Conservation (phyloP, 1,284 basidiomycete genomes). For the Sanghuangporus weigelae region DNA sequence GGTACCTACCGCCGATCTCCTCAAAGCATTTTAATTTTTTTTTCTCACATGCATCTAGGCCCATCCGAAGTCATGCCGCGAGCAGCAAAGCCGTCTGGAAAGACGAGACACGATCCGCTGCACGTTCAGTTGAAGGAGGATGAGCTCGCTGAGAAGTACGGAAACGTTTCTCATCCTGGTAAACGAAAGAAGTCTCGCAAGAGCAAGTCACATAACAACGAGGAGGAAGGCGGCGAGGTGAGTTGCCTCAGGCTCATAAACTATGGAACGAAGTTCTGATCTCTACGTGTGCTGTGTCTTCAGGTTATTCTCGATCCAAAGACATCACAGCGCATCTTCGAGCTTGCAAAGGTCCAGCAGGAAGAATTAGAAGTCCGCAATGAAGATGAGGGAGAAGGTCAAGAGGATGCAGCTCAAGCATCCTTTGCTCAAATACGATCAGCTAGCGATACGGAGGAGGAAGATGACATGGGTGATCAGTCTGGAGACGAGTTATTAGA, state of each 20-base stretch:
- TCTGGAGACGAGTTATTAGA: slow-evolving; percentile 28
- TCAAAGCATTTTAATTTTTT: background rate
- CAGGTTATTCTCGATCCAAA: slow-evolving; percentile 80
- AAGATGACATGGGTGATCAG: slow-evolving; percentile 28
- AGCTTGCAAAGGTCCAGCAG: slow-evolving; percentile 91
- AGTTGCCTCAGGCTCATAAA: background rate
- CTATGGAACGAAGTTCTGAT: background rate
- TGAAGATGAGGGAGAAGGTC: slow-evolving; percentile 39
- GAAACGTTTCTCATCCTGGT: slow-evolving; percentile 67
- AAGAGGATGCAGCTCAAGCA: slow-evolving; percentile 29
- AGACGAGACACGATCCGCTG: slow-evolving; percentile 79
- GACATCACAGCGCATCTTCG: slow-evolving; percentile 86
- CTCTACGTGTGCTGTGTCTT: background rate
- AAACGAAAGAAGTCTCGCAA: slow-evolving; percentile 59
- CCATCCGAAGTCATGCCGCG: slow-evolving; percentile 51
- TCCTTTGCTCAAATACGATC: slow-evolving; percentile 8
- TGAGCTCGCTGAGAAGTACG: slow-evolving; percentile 69
- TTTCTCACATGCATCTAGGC: background rate
- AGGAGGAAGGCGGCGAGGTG: slow-evolving; percentile 45
- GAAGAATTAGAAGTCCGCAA: slow-evolving; percentile 70
- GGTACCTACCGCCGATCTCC: background rate
- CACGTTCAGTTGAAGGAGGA: slow-evolving; percentile 77
- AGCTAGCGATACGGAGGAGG: slow-evolving; percentile 26
- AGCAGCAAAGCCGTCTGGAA: slow-evolving; percentile 43
- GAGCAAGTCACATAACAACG: slow-evolving; percentile 38